phyloP scores from a whole-genome alignment of 2,329 filamentous ascomycete genomes.

The Sclerotinia spermophila region DNA sequence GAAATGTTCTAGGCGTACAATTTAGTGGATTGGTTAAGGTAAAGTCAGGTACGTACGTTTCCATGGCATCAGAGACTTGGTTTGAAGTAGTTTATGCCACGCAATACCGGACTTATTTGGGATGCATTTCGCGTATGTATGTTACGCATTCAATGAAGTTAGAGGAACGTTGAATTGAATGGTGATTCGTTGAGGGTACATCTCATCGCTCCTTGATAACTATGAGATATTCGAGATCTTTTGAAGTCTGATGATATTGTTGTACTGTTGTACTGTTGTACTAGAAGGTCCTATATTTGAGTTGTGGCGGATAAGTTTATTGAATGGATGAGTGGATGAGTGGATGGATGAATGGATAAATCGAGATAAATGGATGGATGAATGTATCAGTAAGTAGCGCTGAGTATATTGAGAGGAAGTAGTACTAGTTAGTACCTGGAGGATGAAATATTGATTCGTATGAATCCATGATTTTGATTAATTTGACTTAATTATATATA shows the following conservation, averaged over 20 bases:
- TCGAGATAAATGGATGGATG: neutral
- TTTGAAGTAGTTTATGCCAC: conserved; percentile 4
- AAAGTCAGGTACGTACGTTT: neutral
- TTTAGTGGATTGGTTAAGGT: neutral
- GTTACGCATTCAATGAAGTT: neutral
- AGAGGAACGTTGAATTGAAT: neutral
- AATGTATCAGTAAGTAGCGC: neutral
- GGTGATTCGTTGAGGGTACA: too few relatives aligned
- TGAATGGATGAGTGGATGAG: neutral
- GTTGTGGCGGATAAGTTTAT: conserved; percentile 2
- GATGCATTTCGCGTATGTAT: neutral
- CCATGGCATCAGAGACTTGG: neutral
- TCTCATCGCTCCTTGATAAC: neutral
- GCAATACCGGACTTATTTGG: neutral
- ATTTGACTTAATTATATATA: neutral
- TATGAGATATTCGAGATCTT: neutral
- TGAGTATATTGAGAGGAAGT: neutral
- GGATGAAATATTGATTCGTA: conserved; percentile 1
- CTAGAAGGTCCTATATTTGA: neutral
- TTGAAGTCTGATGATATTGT: neutral
- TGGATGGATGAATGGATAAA: neutral
- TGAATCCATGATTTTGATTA: neutral
- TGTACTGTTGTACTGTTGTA: neutral
- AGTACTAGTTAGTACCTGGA: neutral
- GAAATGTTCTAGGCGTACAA: neutral